phyloP scores from a whole-genome alignment of 108 stramenopile genomes.

The Parmales sp. region DNA sequence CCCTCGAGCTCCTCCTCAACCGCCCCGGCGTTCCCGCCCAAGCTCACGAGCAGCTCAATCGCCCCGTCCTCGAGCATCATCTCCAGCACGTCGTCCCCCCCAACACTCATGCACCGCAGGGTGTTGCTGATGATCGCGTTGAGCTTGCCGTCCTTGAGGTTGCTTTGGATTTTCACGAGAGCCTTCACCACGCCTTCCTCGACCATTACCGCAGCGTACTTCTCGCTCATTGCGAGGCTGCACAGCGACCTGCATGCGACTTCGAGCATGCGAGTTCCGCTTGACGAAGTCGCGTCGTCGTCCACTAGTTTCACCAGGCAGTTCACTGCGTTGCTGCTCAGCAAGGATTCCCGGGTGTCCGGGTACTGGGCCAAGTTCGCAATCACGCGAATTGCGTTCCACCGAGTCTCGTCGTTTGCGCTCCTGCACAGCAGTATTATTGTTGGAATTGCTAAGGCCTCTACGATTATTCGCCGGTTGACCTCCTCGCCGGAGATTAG shows the following conservation, averaged over 20 bases:
- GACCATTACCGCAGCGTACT: background rate
- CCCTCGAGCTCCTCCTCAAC: background rate
- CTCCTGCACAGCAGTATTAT: background rate
- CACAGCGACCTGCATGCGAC: background rate
- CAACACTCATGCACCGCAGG: background rate
- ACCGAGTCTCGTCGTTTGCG: background rate
- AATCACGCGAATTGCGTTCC: background rate
- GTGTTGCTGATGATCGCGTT: background rate
- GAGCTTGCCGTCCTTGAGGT: background rate
- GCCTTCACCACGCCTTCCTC: background rate
- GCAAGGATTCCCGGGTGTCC: background rate
- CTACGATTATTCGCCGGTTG: background rate
- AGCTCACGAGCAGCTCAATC: background rate
- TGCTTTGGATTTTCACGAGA: background rate
- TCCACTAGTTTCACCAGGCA: background rate
- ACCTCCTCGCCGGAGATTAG: background rate
- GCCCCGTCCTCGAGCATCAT: conserved; percentile 12
- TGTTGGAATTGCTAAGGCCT: background rate
- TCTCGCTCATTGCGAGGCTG: background rate
- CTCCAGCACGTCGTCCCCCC: background rate
- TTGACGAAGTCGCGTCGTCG: too few relatives aligned
- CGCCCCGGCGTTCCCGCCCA: background rate
- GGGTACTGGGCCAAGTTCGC: background rate
- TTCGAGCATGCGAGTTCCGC: too few relatives aligned
- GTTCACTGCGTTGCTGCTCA: background rate